Percentiles rank a stretch among this genome's conserved stretches.
Conservation (phyloP, 2,329 filamentous ascomycete genomes). For the Trichoderma lentiforme region DNA sequence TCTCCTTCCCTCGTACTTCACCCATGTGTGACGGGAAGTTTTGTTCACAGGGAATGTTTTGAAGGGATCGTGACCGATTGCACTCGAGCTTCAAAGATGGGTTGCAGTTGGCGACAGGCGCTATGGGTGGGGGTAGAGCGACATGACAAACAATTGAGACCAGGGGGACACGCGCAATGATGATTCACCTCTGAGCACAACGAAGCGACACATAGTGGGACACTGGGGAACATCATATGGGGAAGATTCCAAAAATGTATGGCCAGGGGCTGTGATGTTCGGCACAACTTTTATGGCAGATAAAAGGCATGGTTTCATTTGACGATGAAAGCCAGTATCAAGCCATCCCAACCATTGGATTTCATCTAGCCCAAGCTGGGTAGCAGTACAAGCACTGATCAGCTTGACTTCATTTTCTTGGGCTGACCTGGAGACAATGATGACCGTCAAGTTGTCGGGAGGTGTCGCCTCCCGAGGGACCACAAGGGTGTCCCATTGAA, state of each 20-base stretch:
- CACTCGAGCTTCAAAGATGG: neutral
- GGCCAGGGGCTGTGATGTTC: no score
- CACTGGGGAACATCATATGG: neutral
- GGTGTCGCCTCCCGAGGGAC: neutral
- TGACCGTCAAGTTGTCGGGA: constrained; percentile 1
- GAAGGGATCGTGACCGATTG: neutral
- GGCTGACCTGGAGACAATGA: neutral
- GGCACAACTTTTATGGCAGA: neutral
- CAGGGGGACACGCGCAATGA: neutral
- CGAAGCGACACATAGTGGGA: neutral
- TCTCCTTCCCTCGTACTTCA: neutral
- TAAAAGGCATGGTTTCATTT: neutral
- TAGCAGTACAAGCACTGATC: neutral
- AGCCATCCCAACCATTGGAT: neutral
- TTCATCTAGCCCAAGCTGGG: neutral
- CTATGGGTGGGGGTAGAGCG: neutral
- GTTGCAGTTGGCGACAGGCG: neutral
- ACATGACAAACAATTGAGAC: neutral
- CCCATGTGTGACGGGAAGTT: neutral
- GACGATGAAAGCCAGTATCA: neutral
- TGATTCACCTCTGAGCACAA: neutral
- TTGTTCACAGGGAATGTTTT: neutral
- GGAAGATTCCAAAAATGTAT: neutral
- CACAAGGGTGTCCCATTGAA: neutral
- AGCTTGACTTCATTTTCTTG: neutral